Conservation (phyloP, 441 rosid genomes). For the Raphanus hybrid region DNA sequence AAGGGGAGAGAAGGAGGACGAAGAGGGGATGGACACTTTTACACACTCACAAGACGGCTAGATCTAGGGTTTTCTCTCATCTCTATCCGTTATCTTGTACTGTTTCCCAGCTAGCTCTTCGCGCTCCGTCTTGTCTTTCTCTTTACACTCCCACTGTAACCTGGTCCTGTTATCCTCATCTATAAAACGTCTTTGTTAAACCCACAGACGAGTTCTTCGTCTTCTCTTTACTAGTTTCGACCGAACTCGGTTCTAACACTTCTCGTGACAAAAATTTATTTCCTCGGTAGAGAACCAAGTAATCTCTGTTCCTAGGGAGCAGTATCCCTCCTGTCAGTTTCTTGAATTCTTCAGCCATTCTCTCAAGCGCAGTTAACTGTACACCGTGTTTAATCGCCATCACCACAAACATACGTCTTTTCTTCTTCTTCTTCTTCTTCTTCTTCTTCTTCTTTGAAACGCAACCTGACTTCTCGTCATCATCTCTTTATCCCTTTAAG, state of each 20-base stretch:
- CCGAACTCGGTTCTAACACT: slow-evolving; percentile 32
- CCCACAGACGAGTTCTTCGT: too few relatives aligned
- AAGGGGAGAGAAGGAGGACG: too few relatives aligned
- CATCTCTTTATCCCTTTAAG: slow-evolving; percentile 25
- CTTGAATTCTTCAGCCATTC: slow-evolving; percentile 91
- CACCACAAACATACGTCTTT: slow-evolving; percentile 62
- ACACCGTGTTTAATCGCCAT: slow-evolving; percentile 88
- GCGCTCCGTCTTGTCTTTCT: too few relatives aligned
- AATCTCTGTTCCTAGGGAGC: slow-evolving; percentile 88
- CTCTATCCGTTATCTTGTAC: too few relatives aligned
- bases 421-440: background rate
- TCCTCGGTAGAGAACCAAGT: slow-evolving; percentile 92
- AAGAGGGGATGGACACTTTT: too few relatives aligned
- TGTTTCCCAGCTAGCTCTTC: too few relatives aligned
- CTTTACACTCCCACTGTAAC: too few relatives aligned
- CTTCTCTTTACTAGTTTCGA: too few relatives aligned
- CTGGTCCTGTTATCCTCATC: too few relatives aligned
- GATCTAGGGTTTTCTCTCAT: too few relatives aligned
- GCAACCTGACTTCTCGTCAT: slow-evolving; percentile 5
- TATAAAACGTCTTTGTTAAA: too few relatives aligned
- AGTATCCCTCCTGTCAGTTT: slow-evolving; percentile 31
- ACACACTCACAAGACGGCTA: too few relatives aligned
- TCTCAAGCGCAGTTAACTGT: slow-evolving; percentile 86
- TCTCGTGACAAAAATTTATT: slow-evolving; percentile 79
- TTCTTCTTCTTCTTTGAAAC: background rate